Percentiles rank a stretch among this genome's conserved stretches.
These are phyloP conservation scores for Oryza meridionalis DNA, from an alignment of 176 grass and related monocot species.

Conservation along the genomic window DNA sequence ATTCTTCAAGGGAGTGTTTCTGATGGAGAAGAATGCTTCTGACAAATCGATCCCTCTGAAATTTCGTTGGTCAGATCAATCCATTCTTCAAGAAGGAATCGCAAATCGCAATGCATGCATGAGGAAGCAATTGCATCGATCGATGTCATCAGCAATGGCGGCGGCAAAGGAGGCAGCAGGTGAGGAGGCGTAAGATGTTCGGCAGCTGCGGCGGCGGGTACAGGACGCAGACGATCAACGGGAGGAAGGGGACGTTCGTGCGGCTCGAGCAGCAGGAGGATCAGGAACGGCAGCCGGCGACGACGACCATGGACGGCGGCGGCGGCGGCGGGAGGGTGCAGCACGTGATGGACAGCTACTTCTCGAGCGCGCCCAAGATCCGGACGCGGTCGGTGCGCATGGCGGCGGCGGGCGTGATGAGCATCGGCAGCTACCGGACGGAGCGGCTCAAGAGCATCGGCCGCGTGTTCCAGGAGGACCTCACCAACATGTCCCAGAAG, in stretches of 20 bases:
- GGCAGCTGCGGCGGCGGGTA: slow-evolving; percentile 47
- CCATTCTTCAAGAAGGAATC: not conserved
- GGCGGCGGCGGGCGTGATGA: slow-evolving; percentile 49
- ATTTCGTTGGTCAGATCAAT: not conserved
- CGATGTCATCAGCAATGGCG: not conserved
- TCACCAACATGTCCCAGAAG: slow-evolving; percentile 56
- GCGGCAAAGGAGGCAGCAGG: not conserved
- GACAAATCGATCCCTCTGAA: no score
- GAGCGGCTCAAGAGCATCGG: slow-evolving; percentile 71
- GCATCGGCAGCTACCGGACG: slow-evolving; percentile 26
- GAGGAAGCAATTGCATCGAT: not conserved
- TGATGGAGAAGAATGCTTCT: not conserved
- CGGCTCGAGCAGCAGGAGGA: slow-evolving; percentile 42
- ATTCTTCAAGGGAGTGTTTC: not conserved
- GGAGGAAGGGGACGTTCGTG: slow-evolving; percentile 64
- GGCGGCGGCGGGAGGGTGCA: slow-evolving; percentile 28
- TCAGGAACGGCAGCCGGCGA: slow-evolving; percentile 29
- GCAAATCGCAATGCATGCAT: not conserved
- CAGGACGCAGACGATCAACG: slow-evolving; percentile 57
- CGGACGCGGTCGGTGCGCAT: slow-evolving; percentile 53
- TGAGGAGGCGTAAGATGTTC: slow-evolving; percentile 36
- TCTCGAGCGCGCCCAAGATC: slow-evolving; percentile 47
- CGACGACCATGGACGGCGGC: slow-evolving; percentile 40
- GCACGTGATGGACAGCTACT: slow-evolving; percentile 57
- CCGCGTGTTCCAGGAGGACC: slow-evolving; percentile 73